Evolutionary conservation across 2,329 filamentous ascomycete species (phyloP).

Genomic region (Albophoma yamanashiensis): DNA sequence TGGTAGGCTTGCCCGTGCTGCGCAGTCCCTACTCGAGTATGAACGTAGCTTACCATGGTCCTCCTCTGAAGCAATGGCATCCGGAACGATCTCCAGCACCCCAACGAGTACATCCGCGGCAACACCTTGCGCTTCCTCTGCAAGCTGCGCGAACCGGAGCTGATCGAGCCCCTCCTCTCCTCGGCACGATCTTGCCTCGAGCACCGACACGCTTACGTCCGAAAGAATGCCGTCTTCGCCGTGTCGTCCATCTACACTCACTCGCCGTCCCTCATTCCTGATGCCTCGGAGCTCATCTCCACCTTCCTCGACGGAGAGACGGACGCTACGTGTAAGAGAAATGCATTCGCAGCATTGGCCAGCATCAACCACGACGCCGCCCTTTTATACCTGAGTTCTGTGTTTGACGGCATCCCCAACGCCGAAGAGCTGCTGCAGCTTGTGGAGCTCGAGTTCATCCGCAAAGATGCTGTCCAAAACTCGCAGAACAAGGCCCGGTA

Average conservation of each 20-base stretch:
- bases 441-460: constrained; percentile 92
- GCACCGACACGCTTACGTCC: constrained; percentile 93
- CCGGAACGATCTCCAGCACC: constrained; percentile 90
- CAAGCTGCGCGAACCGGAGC: constrained; percentile 90
- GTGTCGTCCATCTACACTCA: constrained; percentile 87
- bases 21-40: neutral
- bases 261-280: constrained; percentile 84
- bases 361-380: constrained; percentile 92
- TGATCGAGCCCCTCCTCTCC: constrained; percentile 90
- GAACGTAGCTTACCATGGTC: neutral
- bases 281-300: constrained; percentile 85
- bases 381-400: constrained; percentile 72
- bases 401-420: constrained; percentile 90
- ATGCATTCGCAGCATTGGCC: constrained; percentile 85
- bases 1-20: constrained; percentile 49
- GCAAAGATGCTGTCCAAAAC: constrained; percentile 94
- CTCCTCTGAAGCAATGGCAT: constrained; percentile 73
- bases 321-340: constrained; percentile 93
- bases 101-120: constrained; percentile 96
- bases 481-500: constrained; percentile 92
- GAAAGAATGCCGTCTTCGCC: constrained; percentile 96
- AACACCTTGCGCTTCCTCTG: constrained; percentile 97
- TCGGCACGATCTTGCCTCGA: constrained; percentile 88
- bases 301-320: constrained; percentile 84
- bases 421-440: constrained; percentile 89